phyloP scores from a whole-genome alignment of 2,329 filamentous ascomycete genomes.

The Fusarium nurragi region DNA sequence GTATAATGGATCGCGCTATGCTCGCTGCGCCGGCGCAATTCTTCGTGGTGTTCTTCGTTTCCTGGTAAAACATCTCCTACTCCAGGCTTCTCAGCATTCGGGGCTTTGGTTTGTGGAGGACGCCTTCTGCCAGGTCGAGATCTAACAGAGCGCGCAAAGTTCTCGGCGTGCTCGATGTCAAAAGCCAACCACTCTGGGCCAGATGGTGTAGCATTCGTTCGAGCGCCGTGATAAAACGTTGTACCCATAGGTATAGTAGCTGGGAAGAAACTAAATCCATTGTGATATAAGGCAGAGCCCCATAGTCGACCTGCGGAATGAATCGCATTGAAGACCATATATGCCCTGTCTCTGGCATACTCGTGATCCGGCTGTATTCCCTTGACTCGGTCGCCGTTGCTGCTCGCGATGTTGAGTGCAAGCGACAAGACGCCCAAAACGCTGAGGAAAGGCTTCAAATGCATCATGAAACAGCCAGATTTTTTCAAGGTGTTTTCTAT shows the following conservation, averaged over 20 bases:
- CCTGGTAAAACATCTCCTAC: background rate
- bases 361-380: constrained; percentile 51
- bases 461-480: constrained; percentile 15
- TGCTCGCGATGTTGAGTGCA: constrained; percentile 1
- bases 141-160: constrained; percentile 61
- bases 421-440: constrained; percentile 25
- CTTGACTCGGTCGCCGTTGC: background rate
- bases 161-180: constrained; percentile 76
- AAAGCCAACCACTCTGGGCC: constrained; percentile 78
- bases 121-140: background rate
- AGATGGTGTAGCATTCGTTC: constrained; percentile 55
- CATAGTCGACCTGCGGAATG: constrained; percentile 79
- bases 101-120: background rate
- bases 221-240: constrained; percentile 73
- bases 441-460: constrained; percentile 18
- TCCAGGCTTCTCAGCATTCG: background rate
- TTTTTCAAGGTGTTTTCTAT: background rate
- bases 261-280: constrained; percentile 77
- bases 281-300: constrained; percentile 77
- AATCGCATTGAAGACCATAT: constrained; percentile 76
- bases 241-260: constrained; percentile 71
- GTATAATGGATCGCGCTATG: background rate
- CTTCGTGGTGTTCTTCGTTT: constrained; percentile 6
- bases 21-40: constrained; percentile 17
- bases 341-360: constrained; percentile 61